Conservation (phyloP, 805 yeast genomes). For the Priceomyces castillae region DNA sequence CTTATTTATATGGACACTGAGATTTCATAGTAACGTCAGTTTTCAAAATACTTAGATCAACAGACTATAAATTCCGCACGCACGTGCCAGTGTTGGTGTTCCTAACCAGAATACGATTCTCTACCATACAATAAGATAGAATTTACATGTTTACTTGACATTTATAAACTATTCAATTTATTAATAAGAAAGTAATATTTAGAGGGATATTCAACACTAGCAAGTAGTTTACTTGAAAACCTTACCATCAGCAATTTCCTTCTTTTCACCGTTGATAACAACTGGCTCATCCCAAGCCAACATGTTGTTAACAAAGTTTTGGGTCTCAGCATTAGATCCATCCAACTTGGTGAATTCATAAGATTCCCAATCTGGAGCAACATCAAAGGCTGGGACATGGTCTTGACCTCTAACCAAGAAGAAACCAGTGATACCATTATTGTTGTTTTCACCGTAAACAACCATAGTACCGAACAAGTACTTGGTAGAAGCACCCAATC, state of each 20-base stretch:
- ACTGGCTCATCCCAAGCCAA: conserved; percentile 99
- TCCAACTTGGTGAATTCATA: conserved; percentile 82
- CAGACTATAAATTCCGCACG: background rate
- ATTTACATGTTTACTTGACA: too few species aligned
- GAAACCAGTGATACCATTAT: conserved; percentile 95
- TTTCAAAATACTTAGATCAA: background rate
- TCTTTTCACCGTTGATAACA: conserved; percentile 69
- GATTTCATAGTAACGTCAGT: background rate
- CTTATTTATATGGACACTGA: too few species aligned
- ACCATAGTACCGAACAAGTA: conserved; percentile 91
- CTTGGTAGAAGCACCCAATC: conserved; percentile 88
- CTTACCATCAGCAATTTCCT: conserved; percentile 95
- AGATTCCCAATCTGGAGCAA: conserved; percentile 99
- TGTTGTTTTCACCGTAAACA: conserved; percentile 97
- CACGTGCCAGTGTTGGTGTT: too few species aligned
- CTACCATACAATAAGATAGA: too few species aligned
- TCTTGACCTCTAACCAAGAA: conserved; percentile 96
- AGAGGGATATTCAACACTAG: too few species aligned
- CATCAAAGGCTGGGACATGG: conserved; percentile 85
- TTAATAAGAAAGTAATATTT: too few species aligned
- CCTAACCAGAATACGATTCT: too few species aligned
- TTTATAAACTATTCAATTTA: too few species aligned
- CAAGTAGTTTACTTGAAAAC: conserved; percentile 72
- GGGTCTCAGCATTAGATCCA: conserved; percentile 70
- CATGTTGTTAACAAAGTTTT: conserved; percentile 80